Evolutionary conservation across 805 yeast genomes (phyloP).

Genomic region (Barnettozyma botsteinii): DNA sequence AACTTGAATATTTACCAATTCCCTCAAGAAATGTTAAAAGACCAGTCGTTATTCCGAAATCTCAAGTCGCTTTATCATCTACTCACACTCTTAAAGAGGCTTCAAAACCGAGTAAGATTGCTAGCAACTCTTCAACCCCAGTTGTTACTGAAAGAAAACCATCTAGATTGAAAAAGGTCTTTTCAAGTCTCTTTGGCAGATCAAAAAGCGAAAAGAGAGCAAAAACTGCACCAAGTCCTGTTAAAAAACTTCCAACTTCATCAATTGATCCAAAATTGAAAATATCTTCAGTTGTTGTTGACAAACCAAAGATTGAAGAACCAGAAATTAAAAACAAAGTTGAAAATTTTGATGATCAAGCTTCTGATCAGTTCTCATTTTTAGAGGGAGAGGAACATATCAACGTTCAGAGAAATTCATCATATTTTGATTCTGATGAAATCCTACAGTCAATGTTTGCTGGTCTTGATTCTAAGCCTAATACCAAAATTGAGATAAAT

Average conservation of each 20-base stretch:
- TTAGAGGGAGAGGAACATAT: slow-evolving; percentile 23
- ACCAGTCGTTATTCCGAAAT: too few relatives aligned
- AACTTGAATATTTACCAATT: too few relatives aligned
- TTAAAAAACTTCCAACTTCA: neutral
- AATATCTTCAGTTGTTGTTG: neutral
- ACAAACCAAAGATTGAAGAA: too few relatives aligned
- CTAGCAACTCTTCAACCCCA: neutral
- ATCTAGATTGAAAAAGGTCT: slow-evolving; percentile 20
- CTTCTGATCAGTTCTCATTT: slow-evolving; percentile 21
- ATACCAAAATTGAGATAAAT: neutral
- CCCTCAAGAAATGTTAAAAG: too few relatives aligned
- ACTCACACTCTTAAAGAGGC: neutral
- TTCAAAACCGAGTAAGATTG: neutral
- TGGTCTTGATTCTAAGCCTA: slow-evolving; percentile 1
- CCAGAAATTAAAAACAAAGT: too few relatives aligned
- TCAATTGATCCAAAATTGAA: neutral
- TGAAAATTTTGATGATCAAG: slow-evolving; percentile 1
- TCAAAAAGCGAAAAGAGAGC: slow-evolving; percentile 1
- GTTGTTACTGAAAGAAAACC: slow-evolving; percentile 15
- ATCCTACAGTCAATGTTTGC: slow-evolving; percentile 14
- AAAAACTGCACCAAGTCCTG: neutral
- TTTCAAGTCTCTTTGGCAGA: slow-evolving; percentile 11
- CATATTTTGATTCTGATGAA: slow-evolving; percentile 11
- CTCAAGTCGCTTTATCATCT: too few relatives aligned
- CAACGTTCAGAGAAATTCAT: slow-evolving; percentile 6